Base-by-base conservation (phyloP, 2,329 filamentous ascomycete genomes). In the Venturia pyrina region DNA sequence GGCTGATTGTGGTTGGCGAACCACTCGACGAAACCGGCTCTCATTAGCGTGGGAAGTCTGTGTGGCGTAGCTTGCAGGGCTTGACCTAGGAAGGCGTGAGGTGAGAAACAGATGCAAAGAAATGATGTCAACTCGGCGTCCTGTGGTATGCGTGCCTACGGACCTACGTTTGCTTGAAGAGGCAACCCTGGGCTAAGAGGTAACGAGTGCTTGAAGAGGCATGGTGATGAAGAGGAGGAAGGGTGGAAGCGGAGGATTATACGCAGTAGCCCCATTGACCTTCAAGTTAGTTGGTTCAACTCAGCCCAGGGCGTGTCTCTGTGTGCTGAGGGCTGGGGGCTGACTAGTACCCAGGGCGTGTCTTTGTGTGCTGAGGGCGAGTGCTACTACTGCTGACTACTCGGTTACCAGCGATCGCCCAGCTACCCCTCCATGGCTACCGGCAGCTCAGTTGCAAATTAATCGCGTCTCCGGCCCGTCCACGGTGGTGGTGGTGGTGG, bases 61-160 rank as follows among this genome's bases (percentile, higher is more conserved):
- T 59, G 53, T 59, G 53, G 53, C 53, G 53, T 37, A 59, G 53
- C 21, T 1, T 59, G 28, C 53, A 59, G 53, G 53, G 53, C 53
- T n/a, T 34, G 53, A 37, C 48, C 48, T 28, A 28, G 48, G 48
- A 48, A 48, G 46, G 46, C 46, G 24, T 48, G 46, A 21, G 46
- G n/a, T 19, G 44, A 32, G 2, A 37, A 59, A 6, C 37, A 3
- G 4, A 28, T 28, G 28, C 28, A 4, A 28, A 28, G 28, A 28
- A 28, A 28, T 28, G 28, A 28, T 28, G 28, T 28, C 28, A 28
- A n/a, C n/a, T n/a, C n/a, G n/a, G n/a, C n/a, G 5, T 37, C 5
- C 34, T 37, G 34, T 37, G 34, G 10, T 10, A 5, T 37, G 10
- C 34, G 34, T 37, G 10, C 34, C 34, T 37, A 37, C 34, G 34